Conservation (phyloP, 192 early-diverging fungal genomes). For the Jimgerdemannia lactiflua region DNA sequence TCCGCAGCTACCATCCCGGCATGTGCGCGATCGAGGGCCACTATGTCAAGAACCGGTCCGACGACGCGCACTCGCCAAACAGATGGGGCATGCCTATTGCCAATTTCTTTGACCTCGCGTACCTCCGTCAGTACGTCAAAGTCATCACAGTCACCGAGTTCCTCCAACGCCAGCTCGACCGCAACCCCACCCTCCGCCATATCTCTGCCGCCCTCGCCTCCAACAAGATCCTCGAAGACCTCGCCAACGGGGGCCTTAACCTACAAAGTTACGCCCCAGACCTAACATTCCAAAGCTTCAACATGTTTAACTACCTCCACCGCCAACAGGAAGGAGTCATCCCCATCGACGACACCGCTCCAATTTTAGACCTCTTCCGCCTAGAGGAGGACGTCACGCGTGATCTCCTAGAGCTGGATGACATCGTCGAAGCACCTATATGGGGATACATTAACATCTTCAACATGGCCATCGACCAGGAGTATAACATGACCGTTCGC, state of each 20-base stretch:
- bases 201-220: not conserved
- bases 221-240: not conserved
- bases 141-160: not conserved
- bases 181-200: not conserved
- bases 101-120: not conserved
- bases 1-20: not conserved
- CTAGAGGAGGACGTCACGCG: not conserved
- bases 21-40: not conserved
- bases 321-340: not conserved
- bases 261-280: not conserved
- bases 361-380: not conserved
- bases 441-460: not conserved
- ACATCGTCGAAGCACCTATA: not conserved
- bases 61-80: not conserved
- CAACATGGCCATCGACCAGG: not conserved
- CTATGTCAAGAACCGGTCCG: not conserved
- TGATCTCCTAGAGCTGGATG: not conserved
- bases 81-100: not conserved
- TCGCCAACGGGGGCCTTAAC: not conserved
- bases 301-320: not conserved
- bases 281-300: not conserved
- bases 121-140: not conserved
- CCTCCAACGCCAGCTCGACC: not conserved
- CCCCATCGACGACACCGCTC: not conserved
- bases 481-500: not conserved